Base-by-base conservation (phyloP, 768 basidiomycete genomes). In the Russula brevipes region DNA sequence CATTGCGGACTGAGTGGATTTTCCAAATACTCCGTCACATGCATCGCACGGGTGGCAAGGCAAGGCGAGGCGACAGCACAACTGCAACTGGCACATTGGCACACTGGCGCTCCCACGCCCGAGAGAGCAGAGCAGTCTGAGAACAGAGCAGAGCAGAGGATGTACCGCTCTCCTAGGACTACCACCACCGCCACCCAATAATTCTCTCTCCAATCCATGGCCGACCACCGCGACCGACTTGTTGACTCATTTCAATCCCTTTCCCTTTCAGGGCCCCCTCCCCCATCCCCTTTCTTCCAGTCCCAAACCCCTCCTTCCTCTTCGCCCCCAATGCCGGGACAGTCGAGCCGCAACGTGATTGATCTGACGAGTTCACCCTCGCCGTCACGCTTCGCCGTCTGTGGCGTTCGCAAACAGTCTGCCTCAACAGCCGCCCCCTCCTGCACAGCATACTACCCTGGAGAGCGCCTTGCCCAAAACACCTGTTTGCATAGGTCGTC, bases 401-500 rank as follows among this genome's bases (percentile, higher is more conserved):
- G n/a, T n/a, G n/a, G n/a, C n/a, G n/a, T n/a, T n/a, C n/a, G n/a
- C n/a, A n/a, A n/a, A n/a, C n/a, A 31, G 44, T 39, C 61, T 67
- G 2, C 63, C 51, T 31, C 70, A 59, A 35, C 68, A 52, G 49
- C 65, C 54, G 12, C 65, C 64, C 19, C 69, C 68, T n/a, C 39
- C 50, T 38, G 12, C 47, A 5, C 61, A 57, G 45, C 61, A 44
- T 41, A 59, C 68, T 35, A 74, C 85, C 2, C 82, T 85, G 3
- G 76, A 78, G 9, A 86, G 89, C 50, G 74, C 90, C 17, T 80
- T 88, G 6, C 88, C 87, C 14, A 90, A 87, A 76, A 90, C 89
- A 0, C 88, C 91, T 16, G 85, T 95, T 57, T 95, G 94, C 73
- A 93, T 95, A 53, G 93, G 93, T 1, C 87, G 90, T 62, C 79